Percentiles rank a stretch among this genome's conserved stretches.
Conservation (phyloP, 371 early-diverging fungal species). For the Thermomucor indicae-seudaticae region DNA sequence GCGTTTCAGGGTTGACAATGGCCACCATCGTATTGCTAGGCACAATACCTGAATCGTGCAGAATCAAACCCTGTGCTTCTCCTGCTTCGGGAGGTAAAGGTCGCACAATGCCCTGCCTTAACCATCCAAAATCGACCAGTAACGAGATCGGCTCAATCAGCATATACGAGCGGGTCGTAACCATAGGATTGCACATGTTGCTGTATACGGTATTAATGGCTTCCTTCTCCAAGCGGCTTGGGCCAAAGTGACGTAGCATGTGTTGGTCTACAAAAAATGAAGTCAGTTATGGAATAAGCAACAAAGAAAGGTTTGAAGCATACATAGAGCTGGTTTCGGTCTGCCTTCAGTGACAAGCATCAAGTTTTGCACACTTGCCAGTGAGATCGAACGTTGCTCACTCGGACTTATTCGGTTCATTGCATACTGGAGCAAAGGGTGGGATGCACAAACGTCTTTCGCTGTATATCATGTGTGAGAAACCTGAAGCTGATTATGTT, state of each 20-base stretch:
- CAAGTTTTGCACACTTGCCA: conserved; percentile 66
- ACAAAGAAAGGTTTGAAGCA: conserved; percentile 22
- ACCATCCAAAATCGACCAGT: conserved; percentile 55
- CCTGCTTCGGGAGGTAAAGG: conserved; percentile 50
- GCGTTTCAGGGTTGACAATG: conserved; percentile 76
- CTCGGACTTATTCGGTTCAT: conserved; percentile 45
- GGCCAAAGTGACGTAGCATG: conserved; percentile 44
- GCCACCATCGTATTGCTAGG: conserved; percentile 79
- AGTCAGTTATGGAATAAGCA: conserved; percentile 1
- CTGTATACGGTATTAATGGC: conserved; percentile 74
- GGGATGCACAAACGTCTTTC: conserved; percentile 70
- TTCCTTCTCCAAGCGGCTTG: conserved; percentile 59
- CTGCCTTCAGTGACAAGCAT: conserved; percentile 70
- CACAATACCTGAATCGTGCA: conserved; percentile 80
- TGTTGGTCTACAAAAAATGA: conserved; percentile 22
- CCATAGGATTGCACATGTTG: conserved; percentile 70
- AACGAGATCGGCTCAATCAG: conserved; percentile 63
- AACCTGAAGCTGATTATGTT: background rate
- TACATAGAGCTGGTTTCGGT: conserved; percentile 55
- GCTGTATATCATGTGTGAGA: conserved; percentile 25
- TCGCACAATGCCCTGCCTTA: conserved; percentile 66
- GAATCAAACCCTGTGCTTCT: conserved; percentile 52
- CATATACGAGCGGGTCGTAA: conserved; percentile 80
- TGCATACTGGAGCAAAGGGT: conserved; percentile 75
- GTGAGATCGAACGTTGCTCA: conserved; percentile 34